Base-by-base conservation (phyloP, 148 eudicot genomes). In the Oxyria digyna region DNA sequence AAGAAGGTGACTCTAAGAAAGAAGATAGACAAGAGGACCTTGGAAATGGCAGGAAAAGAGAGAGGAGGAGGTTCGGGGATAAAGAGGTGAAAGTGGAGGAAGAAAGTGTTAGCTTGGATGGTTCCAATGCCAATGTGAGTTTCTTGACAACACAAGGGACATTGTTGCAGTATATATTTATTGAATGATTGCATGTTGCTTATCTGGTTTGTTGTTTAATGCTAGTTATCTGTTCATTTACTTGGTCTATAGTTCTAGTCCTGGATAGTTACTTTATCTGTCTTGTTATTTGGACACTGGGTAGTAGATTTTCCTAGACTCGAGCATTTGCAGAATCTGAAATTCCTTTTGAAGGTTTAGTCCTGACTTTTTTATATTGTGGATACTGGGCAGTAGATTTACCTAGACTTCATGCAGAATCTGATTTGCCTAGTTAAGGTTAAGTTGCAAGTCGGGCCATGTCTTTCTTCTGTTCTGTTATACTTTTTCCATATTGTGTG, bases 61-160 rank as follows among this genome's bases (percentile, higher is more conserved):
- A 72, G 48, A 52, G 55, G 26, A 67, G 68, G 42, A 67, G 64
- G 52, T 72, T 72, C 78, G 81, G 29, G 67, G 81, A 74, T 63
- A 65, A 27, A 8, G 70, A 66, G 27, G 67, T 59, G 20, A 72
- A 74, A 50, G 80, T 70, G 32, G 81, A 72, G 57, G 67, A 55
- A 26, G 31, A 21, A 57, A 59, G 67, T 68, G 77, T 9, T 66
- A 35, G 14, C 29, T 66, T 66, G 69, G 69, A 46, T 66, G 69
- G 43, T 66, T 66, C 69, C 69, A 66, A 41, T 37, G 68, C 69
- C 12, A 87, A 85, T 80, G 97, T 90, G 71, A 86, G 97, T 72
- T 81, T 66, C 71, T 14, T 31, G 21, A 27, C 65, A 27, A 59
- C 37, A 4, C 9, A 27, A 35, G 4, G 0, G 17, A 14, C 65